A percentile compares a stretch with the other conserved stretches of the same genome.
Evolutionary conservation across 2,329 filamentous ascomycete genomes (phyloP).

Genomic region (Exophiala calicioides): DNA sequence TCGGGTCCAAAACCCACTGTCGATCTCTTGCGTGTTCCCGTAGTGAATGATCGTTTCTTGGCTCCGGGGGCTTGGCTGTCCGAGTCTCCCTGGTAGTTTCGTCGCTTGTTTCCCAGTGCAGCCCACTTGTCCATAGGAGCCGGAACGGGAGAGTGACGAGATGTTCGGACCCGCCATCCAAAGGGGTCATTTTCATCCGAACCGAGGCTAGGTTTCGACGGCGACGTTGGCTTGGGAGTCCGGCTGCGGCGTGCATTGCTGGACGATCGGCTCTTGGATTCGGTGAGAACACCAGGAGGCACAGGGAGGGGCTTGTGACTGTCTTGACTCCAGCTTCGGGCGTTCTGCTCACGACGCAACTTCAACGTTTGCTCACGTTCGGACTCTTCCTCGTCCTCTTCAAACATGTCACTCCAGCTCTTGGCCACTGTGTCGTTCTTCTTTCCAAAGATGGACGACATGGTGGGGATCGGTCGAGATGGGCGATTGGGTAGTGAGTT

Average conservation of each 20-base stretch:
- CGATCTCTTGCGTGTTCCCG: conserved; percentile 46
- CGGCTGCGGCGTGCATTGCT: conserved; percentile 50
- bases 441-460: conserved; percentile 75
- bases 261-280: conserved; percentile 56
- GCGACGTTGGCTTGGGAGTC: conserved; percentile 55
- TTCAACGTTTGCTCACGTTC: conserved; percentile 64
- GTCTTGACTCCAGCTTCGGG: conserved; percentile 77
- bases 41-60: conserved; percentile 47
- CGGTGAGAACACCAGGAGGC: conserved; percentile 54
- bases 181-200: conserved; percentile 63
- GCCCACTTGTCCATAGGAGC: conserved; percentile 78
- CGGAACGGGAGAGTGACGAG: conserved; percentile 62
- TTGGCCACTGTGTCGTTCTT: conserved; percentile 82
- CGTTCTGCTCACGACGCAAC: conserved; percentile 63
- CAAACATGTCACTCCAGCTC: conserved; percentile 99
- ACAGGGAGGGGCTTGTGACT: conserved; percentile 57
- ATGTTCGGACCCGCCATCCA: conserved; percentile 41
- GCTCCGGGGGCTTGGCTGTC: conserved; percentile 53
- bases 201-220: conserved; percentile 71
- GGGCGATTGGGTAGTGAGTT: conserved; percentile 70
- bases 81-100: conserved; percentile 61
- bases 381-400: conserved; percentile 81
- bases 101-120: conserved; percentile 78
- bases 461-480: conserved; percentile 68
- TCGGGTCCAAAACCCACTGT: conserved; percentile 42